Conservation (phyloP, 2,329 filamentous ascomycete genomes). For the Cercospora janseana region DNA sequence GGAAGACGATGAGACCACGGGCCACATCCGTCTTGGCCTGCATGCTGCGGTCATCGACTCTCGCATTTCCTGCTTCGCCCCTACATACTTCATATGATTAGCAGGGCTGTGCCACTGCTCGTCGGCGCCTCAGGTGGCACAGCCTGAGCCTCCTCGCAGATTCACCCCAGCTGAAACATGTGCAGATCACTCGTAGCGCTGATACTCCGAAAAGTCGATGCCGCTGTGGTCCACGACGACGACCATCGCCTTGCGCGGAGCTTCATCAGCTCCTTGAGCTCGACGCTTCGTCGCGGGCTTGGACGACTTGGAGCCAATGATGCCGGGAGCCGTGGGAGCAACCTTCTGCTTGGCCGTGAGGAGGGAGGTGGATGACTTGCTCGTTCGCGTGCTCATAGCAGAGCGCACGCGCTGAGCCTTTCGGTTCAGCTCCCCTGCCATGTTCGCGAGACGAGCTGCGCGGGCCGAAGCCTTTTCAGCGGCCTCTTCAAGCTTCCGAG, state of each 20-base stretch:
- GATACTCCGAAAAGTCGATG: conserved; percentile 18
- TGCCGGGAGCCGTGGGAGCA: background rate
- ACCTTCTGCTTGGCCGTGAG: background rate
- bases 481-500: background rate
- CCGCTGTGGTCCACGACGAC: conserved; percentile 15
- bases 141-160: conserved; percentile 10
- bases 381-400: background rate
- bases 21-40: too few relatives aligned
- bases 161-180: background rate
- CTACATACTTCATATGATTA: too few relatives aligned
- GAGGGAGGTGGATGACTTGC: background rate
- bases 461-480: background rate
- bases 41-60: too few relatives aligned
- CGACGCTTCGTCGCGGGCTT: too few relatives aligned
- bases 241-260: background rate
- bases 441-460: background rate
- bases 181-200: conserved; percentile 4
- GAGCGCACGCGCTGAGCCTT: background rate
- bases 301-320: conserved; percentile 14
- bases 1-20: too few relatives aligned
- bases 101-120: background rate
- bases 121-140: conserved; percentile 5
- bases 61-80: too few relatives aligned
- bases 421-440: conserved; percentile 2
- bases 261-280: background rate